Conservation (phyloP, 1,284 basidiomycete genomes). For the Coniophora puteana region DNA sequence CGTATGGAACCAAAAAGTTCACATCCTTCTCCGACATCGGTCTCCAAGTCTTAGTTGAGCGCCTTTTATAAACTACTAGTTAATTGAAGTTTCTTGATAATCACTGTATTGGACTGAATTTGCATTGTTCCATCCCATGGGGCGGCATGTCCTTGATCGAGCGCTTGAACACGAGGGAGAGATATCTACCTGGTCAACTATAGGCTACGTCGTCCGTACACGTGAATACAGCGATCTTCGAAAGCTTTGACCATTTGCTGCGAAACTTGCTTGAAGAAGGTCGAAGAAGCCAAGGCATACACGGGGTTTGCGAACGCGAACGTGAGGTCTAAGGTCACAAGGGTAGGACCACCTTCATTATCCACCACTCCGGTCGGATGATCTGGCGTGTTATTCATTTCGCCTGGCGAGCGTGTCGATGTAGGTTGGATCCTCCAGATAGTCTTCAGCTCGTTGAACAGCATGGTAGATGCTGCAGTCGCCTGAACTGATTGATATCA, state of each 20-base stretch:
- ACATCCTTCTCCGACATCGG: too few species aligned
- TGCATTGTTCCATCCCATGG: neutral
- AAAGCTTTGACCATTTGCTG: slow-evolving; percentile 92
- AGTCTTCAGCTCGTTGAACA: slow-evolving; percentile 86
- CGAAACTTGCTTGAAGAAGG: slow-evolving; percentile 86
- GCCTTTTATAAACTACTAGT: slow-evolving; percentile 5
- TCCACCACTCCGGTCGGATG: slow-evolving; percentile 8
- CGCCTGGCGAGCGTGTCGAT: slow-evolving; percentile 40
- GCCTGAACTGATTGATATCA: slow-evolving; percentile 1
- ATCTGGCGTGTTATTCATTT: slow-evolving; percentile 18
- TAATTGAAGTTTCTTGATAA: slow-evolving; percentile 1
- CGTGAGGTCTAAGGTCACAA: slow-evolving; percentile 77
- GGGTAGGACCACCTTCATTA: slow-evolving; percentile 45
- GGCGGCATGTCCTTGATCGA: neutral
- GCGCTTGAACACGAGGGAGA: neutral
- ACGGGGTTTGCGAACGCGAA: slow-evolving; percentile 89
- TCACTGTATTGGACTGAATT: neutral
- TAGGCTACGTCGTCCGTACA: slow-evolving; percentile 50
- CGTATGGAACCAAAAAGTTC: too few species aligned
- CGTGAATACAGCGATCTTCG: slow-evolving; percentile 71
- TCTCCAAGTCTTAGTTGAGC: too few species aligned
- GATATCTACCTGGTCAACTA: too few species aligned
- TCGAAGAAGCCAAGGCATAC: slow-evolving; percentile 76
- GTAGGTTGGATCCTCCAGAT: slow-evolving; percentile 75
- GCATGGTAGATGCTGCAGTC: slow-evolving; percentile 63